Evolutionary conservation across 352 stramenopile genomes (phyloP), one percentile per base, ranked within the genome.

Genomic region (Globisporangium megalacanthum): DNA sequence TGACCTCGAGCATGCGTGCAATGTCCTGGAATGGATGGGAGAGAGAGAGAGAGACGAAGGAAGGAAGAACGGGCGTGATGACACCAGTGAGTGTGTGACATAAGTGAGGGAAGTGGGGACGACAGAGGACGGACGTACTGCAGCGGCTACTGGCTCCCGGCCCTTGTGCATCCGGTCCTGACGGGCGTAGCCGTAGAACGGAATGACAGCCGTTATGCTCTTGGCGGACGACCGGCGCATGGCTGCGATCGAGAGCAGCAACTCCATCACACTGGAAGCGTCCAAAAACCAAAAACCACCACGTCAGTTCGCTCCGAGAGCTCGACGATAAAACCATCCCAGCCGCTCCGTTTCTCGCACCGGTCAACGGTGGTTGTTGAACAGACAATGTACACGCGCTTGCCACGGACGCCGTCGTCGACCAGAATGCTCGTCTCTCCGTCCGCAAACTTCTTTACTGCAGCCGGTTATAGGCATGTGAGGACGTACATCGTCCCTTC

Each of bases 121-220:
- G 25, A 29, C 25, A 29, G 25, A 29, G 2, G 25, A 46, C 66
- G 2, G 25, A 46, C 66, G 52, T 49, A 90, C 80, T 33, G 85
- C 85, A 48, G 85, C 85, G 42, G 85, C 82, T 31, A 95, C 80
- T 13, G 85, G 83, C 54, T 92, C 85, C 15, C 85, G 75, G 15
- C 83, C 77, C 56, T 93, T 92, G 69, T 89, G 77, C 79, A 93
- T 88, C 35, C 86, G 75, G 66, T 95, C 85, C 65, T 93, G 86
- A 9, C 85, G 83, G 15, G 83, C 79, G 60, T 95, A 95, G 51
- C 85, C 85, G 59, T 93, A 95, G 64, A 91, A 95, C 31, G 85
- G 85, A 53, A 95, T 95, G 35, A 95, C 83, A 4, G 83, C 83
- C 10, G 84, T 92, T 47, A 95, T 95, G 54, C 80, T 89, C 64